Evolutionary conservation across 441 rosid genomes (phyloP).

Genomic region (Corymbia citriodora): DNA sequence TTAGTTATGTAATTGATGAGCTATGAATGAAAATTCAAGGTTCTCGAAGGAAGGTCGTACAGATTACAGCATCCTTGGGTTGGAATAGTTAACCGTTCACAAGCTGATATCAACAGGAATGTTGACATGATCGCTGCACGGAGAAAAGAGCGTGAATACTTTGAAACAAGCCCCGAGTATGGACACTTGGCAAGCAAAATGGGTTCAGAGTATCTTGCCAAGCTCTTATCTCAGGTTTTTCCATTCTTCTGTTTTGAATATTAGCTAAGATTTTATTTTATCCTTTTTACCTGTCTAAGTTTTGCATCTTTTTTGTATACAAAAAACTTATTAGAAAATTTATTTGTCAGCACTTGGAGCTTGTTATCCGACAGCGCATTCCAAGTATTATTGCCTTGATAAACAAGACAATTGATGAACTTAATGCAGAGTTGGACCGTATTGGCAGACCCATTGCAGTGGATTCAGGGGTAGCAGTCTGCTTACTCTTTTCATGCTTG

Average conservation of each 20-base stretch:
- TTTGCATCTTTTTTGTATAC: background rate
- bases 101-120: conserved; percentile 97
- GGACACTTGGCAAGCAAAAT: conserved; percentile 91
- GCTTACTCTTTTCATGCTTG: conserved; percentile 1
- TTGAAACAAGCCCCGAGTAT: conserved; percentile 95
- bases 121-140: conserved; percentile 96
- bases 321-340: background rate
- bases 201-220: conserved; percentile 99
- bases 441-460: conserved; percentile 97
- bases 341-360: conserved; percentile 75
- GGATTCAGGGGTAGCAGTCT: conserved; percentile 84
- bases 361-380: conserved; percentile 88
- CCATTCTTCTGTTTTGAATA: background rate
- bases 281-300: background rate
- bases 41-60: conserved; percentile 93
- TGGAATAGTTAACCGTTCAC: conserved; percentile 99
- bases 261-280: background rate
- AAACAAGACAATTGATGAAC: conserved; percentile 93
- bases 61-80: conserved; percentile 99
- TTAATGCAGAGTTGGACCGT: conserved; percentile 93
- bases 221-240: conserved; percentile 80
- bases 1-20: conserved; percentile 13
- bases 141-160: conserved; percentile 89
- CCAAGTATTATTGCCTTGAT: conserved; percentile 97
- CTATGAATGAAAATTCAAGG: conserved; percentile 36